Percentiles rank a stretch among this genome's conserved stretches.
Evolutionary conservation across 2,329 filamentous ascomycete genomes (phyloP).

Genomic region (Microcyclosporella mali): DNA sequence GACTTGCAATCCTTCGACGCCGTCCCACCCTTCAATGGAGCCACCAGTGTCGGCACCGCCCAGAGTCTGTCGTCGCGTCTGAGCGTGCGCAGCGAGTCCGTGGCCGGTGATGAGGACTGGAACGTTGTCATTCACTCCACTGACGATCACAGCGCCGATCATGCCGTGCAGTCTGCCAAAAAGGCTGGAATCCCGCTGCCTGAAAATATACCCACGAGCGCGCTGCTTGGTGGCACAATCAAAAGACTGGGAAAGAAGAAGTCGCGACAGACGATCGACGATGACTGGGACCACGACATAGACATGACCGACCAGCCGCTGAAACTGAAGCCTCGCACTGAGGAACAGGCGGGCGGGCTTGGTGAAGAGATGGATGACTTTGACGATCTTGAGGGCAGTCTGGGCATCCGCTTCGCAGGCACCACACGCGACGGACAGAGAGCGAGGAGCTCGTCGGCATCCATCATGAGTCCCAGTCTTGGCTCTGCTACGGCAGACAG

Average conservation of each 20-base stretch:
- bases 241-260: constrained; percentile 67
- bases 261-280: constrained; percentile 40
- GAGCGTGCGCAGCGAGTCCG: constrained; percentile 74
- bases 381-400: constrained; percentile 88
- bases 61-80: constrained; percentile 70
- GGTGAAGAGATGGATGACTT: constrained; percentile 60
- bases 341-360: constrained; percentile 28
- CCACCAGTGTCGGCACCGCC: constrained; percentile 65
- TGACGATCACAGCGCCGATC: constrained; percentile 74
- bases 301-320: constrained; percentile 40
- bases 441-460: constrained; percentile 77
- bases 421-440: constrained; percentile 68
- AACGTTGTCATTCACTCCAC: constrained; percentile 79
- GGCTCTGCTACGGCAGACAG: constrained; percentile 92
- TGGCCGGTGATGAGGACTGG: constrained; percentile 69
- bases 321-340: constrained; percentile 36
- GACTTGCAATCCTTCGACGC: constrained; percentile 51
- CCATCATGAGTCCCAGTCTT: constrained; percentile 84
- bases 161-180: constrained; percentile 82
- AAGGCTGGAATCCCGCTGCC: constrained; percentile 89
- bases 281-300: constrained; percentile 48
- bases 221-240: constrained; percentile 85
- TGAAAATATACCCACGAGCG: constrained; percentile 76
- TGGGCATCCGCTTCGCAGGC: constrained; percentile 84
- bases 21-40: constrained; percentile 18